Evolutionary conservation across 192 early-diverging fungal genomes (phyloP).

Genomic region (Piromyces finnis): DNA sequence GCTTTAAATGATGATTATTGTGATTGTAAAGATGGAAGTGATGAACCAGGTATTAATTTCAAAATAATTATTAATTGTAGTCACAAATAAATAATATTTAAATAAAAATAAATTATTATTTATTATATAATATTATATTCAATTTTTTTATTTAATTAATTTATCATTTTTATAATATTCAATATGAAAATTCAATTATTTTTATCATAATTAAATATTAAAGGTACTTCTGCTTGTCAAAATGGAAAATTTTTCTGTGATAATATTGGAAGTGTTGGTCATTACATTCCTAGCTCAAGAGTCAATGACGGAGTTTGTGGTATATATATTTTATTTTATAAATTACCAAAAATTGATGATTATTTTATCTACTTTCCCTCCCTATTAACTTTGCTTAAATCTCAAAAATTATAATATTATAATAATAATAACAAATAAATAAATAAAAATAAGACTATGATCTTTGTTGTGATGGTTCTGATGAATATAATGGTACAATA

Average conservation of each 20-base stretch:
- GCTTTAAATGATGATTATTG: constrained; percentile 95
- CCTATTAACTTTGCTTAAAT: too few species aligned
- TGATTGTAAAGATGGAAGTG: constrained; percentile 85
- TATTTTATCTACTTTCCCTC: too few species aligned
- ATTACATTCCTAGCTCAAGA: constrained; percentile 45
- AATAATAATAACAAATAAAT: not conserved
- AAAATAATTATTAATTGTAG: not conserved
- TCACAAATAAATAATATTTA: too few species aligned
- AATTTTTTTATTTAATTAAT: too few species aligned
- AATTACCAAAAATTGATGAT: too few species aligned
- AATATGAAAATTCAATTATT: too few species aligned
- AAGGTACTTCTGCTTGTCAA: constrained; percentile 80
- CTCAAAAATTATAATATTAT: too few species aligned
- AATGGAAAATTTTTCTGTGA: constrained; percentile 64
- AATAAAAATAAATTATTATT: too few species aligned
- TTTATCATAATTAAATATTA: too few species aligned
- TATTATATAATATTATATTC: too few species aligned
- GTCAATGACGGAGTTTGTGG: constrained; percentile 95
- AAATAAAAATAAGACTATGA: not conserved
- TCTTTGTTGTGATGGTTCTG: constrained; percentile 84
- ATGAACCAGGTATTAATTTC: constrained; percentile 60
- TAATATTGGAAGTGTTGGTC: constrained; percentile 34
- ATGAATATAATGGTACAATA: constrained; percentile 48
- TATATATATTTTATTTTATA: too few species aligned
- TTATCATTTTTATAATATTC: too few species aligned